Conservation (phyloP, 129 eudicot species). For the Pulicaria dysenterica region DNA sequence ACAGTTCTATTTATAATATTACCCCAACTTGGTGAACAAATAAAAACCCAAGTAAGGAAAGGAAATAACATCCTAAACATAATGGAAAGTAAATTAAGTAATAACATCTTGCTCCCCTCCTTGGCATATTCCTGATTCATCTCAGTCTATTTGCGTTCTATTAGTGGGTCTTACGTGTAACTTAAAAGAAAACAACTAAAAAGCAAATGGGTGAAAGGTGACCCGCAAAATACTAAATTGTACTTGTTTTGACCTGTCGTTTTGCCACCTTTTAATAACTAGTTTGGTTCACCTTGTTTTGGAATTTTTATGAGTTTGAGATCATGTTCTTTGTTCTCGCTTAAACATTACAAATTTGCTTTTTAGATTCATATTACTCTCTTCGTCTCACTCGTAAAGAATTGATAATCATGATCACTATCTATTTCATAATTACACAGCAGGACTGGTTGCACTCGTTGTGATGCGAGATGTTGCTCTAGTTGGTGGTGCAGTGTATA, state of each 20-base stretch:
- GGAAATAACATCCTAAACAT: no score
- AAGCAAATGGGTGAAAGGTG: no score
- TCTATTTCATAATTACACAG: conserved; percentile 45
- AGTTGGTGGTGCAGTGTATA: conserved; percentile 93
- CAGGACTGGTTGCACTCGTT: conserved; percentile 87
- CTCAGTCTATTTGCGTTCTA: no score
- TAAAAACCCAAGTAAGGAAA: no score
- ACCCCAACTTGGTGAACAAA: no score
- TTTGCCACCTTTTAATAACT: background rate
- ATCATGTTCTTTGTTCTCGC: background rate
- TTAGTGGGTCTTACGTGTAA: no score
- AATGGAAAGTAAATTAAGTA: no score
- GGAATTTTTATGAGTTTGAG: background rate
- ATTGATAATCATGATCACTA: background rate
- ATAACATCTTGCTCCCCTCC: no score
- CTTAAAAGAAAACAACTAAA: no score
- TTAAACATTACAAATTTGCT: background rate
- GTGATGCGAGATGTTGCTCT: conserved; percentile 86
- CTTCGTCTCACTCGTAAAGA: background rate
- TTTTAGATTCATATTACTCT: background rate
- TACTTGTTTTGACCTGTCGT: background rate
- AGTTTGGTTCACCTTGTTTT: background rate
- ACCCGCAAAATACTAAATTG: background rate
- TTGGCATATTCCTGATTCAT: no score
- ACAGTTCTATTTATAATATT: no score